A percentile compares a stretch with the other conserved stretches of the same genome.
phyloP scores from a whole-genome alignment of 768 basidiomycete genomes.

The Leccinum sublutescens region DNA sequence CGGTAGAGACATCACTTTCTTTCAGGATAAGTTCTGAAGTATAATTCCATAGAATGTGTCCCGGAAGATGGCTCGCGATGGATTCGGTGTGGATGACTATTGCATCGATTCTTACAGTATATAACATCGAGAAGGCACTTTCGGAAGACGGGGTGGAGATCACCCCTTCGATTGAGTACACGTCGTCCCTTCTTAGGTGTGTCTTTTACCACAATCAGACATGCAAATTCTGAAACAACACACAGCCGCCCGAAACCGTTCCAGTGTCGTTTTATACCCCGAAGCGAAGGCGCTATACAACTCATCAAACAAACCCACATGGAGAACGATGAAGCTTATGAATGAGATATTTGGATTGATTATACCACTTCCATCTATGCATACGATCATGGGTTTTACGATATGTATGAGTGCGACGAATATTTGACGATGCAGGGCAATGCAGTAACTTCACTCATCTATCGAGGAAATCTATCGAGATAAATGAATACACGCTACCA shows the following conservation, averaged over 20 bases:
- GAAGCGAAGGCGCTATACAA: slow-evolving; percentile 30
- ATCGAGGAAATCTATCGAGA: not conserved
- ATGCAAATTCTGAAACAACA: not conserved
- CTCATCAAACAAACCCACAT: slow-evolving; percentile 27
- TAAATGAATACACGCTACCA: slow-evolving; percentile 38
- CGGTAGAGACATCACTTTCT: slow-evolving; percentile 25
- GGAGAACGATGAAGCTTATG: not conserved
- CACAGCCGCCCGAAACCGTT: slow-evolving; percentile 44
- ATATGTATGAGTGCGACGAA: not conserved
- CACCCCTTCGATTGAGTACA: slow-evolving; percentile 35
- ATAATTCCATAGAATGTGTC: slow-evolving; percentile 37
- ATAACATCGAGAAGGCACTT: slow-evolving; percentile 37
- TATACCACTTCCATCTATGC: not conserved
- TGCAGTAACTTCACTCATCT: not conserved
- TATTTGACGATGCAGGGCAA: not conserved
- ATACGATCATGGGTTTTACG: not conserved
- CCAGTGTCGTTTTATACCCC: slow-evolving; percentile 36
- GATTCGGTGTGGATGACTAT: slow-evolving; percentile 45
- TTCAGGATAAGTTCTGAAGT: not conserved
- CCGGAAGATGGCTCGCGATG: slow-evolving; percentile 43
- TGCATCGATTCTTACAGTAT: slow-evolving; percentile 40
- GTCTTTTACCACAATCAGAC: not conserved
- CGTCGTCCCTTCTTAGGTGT: slow-evolving; percentile 37
- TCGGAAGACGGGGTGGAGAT: slow-evolving; percentile 34
- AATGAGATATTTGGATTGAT: not conserved